Evolutionary conservation across 495 filamentous ascomycete genomes (phyloP), one percentile per base, ranked within the genome.

Genomic region (Rostrohypoxylon terebratum): DNA sequence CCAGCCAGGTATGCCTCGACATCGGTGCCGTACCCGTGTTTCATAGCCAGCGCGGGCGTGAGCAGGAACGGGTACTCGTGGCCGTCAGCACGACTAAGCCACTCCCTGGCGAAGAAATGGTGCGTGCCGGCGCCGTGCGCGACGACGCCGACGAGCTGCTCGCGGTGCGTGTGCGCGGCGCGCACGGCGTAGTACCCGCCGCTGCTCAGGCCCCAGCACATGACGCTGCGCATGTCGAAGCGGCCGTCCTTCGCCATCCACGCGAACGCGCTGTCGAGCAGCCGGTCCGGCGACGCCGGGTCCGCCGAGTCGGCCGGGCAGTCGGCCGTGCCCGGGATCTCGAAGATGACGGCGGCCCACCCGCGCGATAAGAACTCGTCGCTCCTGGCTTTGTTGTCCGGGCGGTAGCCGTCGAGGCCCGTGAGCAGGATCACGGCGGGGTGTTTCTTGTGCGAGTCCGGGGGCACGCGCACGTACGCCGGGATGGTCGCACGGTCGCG

Each of bases 261-360:
- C 10, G 88, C 86, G 8, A 94, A 79, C 66, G 93, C 78, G 59
- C 86, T 90, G 33, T 82, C 81, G 87, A 91, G 93, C 51, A 90
- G 80, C 18, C 90, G 82, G 25, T 89, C 88, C 0, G 82, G 71
- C 3, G 77, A 76, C 21, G 77, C 71, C 3, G 86, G 81, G 62
- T 87, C 84, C 0, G 81, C 78, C 4, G 79, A 81, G 63, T 90
- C 87, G 0, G 91, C 90, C 0, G 92, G 92, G 65, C 86, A 92
- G 76, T 95, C 92, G 2, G 90, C 92, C 0, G 92, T 95, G 0
- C 92, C 92, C 0, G 92, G 92, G 64, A 95, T 92, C 80, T 95
- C 92, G 23, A 88, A 84, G 28, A 92, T 82, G 3, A 93, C 82
- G 1, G 77, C 81, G 23, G 78, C 90, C 88, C 85, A 91, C 20